Evolutionary conservation across 2,329 filamentous ascomycete genomes (phyloP).

Genomic region (Fusarium multiceps): DNA sequence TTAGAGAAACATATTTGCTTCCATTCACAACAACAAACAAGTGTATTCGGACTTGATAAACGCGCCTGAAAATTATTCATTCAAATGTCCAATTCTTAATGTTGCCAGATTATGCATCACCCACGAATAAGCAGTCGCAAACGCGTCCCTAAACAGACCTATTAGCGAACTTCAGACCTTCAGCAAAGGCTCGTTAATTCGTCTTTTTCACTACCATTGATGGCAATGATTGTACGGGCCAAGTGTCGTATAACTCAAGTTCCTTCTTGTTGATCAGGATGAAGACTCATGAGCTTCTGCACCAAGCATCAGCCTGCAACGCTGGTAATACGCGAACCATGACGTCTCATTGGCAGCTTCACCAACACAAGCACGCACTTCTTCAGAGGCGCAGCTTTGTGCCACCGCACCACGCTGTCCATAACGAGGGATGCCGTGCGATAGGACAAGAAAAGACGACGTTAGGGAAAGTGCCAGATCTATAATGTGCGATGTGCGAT

Average conservation of each 20-base stretch:
- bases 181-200: not conserved
- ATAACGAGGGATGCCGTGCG: conserved; percentile 29
- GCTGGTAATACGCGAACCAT: conserved; percentile 37
- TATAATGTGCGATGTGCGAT: conserved; percentile 39
- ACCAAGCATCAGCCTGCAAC: conserved; percentile 39
- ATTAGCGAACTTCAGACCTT: conserved; percentile 30
- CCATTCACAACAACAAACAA: not conserved
- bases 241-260: conserved; percentile 6
- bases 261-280: not conserved
- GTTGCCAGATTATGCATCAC: not conserved
- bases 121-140: conserved; percentile 18
- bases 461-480: conserved; percentile 44
- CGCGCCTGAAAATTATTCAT: not conserved
- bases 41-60: too few relatives aligned
- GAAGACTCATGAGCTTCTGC: conserved; percentile 26
- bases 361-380: conserved; percentile 30
- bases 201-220: not conserved
- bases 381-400: conserved; percentile 30
- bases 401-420: conserved; percentile 32
- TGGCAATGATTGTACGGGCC: not conserved
- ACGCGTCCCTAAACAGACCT: conserved; percentile 36
- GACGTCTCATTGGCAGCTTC: conserved; percentile 40
- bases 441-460: conserved; percentile 27
- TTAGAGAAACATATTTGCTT: not conserved
- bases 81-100: not conserved